Evolutionary conservation across 2,329 filamentous ascomycete genomes (phyloP).

Genomic region (Ceratocystis alfenasii): DNA sequence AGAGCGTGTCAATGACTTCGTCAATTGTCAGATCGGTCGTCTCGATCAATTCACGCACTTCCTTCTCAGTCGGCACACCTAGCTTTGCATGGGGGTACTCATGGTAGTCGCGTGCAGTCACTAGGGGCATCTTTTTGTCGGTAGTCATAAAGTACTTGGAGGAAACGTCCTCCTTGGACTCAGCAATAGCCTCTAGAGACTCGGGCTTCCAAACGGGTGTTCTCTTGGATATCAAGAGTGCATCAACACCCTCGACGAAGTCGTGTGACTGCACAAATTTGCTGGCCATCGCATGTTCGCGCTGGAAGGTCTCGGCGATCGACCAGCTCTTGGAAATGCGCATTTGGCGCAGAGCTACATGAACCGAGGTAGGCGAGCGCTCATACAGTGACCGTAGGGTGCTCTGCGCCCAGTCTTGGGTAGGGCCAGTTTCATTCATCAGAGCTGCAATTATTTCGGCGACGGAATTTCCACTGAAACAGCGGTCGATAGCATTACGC

Average conservation of each 20-base stretch:
- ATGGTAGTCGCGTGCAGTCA: slow-evolving; percentile 50
- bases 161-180: slow-evolving; percentile 37
- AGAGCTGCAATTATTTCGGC: slow-evolving; percentile 60
- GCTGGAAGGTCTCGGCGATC: slow-evolving; percentile 73
- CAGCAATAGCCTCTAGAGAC: slow-evolving; percentile 54
- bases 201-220: slow-evolving; percentile 67
- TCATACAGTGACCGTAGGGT: slow-evolving; percentile 63
- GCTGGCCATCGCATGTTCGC: slow-evolving; percentile 71
- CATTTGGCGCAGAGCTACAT: slow-evolving; percentile 77
- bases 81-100: slow-evolving; percentile 62
- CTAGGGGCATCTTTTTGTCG: slow-evolving; percentile 35
- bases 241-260: slow-evolving; percentile 77
- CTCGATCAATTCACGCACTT: slow-evolving; percentile 39
- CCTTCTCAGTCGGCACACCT: slow-evolving; percentile 60
- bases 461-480: slow-evolving; percentile 57
- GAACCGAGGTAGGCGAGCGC: slow-evolving; percentile 75
- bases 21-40: slow-evolving; percentile 34
- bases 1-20: slow-evolving; percentile 52
- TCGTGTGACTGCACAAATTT: slow-evolving; percentile 87
- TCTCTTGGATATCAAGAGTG: slow-evolving; percentile 1
- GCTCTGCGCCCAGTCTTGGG: slow-evolving; percentile 63
- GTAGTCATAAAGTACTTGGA: slow-evolving; percentile 54
- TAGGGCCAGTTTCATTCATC: slow-evolving; percentile 36
- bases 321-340: slow-evolving; percentile 62
- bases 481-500: slow-evolving; percentile 73